Conservation (phyloP, 257 asterid genomes). For the Cordia subcordata region DNA sequence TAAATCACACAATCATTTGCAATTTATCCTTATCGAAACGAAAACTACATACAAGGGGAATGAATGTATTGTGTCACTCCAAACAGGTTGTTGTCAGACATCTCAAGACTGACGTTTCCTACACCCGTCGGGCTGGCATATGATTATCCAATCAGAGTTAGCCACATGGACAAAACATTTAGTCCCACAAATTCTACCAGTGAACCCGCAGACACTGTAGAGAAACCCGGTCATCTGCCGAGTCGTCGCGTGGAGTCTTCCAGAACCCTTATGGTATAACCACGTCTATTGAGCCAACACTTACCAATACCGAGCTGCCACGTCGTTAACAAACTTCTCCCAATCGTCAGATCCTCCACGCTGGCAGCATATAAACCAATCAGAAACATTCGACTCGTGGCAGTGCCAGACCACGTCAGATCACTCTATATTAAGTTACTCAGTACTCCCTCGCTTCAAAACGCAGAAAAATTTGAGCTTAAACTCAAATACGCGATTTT, state of each 20-base stretch:
- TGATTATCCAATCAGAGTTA: too few species aligned
- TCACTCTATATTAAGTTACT: neutral
- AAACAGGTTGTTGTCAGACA: too few species aligned
- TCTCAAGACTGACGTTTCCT: too few species aligned
- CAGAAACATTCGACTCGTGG: constrained; percentile 31
- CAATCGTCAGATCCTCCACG: constrained; percentile 46
- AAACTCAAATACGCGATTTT: neutral
- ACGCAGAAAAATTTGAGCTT: neutral
- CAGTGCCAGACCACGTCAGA: constrained; percentile 10
- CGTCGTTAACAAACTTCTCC: constrained; percentile 6
- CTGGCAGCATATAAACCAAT: constrained; percentile 43
- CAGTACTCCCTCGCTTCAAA: constrained; percentile 5
- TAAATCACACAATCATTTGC: too few species aligned
- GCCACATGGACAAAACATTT: too few species aligned
- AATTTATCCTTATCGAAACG: too few species aligned
- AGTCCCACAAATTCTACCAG: too few species aligned
- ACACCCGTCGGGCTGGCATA: too few species aligned
- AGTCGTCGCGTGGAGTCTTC: constrained; percentile 30
- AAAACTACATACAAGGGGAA: too few species aligned
- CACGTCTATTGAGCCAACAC: constrained; percentile 36
- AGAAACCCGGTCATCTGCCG: too few species aligned
- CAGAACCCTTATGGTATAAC: constrained; percentile 35
- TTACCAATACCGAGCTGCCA: constrained; percentile 43
- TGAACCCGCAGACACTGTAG: too few species aligned
- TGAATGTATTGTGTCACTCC: too few species aligned